Evolutionary conservation across 257 asterid genomes (phyloP).

Genomic region (Salvia rosmarinus): DNA sequence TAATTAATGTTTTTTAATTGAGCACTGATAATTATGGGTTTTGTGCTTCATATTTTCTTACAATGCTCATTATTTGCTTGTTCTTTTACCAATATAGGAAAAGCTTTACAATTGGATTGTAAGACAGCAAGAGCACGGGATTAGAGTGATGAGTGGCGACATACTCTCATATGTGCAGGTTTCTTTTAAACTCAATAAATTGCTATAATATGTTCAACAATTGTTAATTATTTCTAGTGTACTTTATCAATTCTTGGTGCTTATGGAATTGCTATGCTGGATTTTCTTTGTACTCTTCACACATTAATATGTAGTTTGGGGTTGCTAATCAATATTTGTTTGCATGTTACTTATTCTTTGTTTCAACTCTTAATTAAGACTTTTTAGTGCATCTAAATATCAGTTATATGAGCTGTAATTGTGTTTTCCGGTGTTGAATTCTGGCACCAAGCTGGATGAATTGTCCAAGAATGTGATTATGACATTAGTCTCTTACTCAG

Average conservation of each 20-base stretch:
- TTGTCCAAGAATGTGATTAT: conserved; percentile 16
- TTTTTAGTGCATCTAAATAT: neutral
- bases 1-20: conserved; percentile 11
- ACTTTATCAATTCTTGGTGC: neutral
- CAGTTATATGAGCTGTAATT: conserved; percentile 16
- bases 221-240: neutral
- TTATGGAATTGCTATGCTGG: neutral
- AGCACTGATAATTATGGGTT: neutral
- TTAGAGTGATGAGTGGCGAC: conserved; percentile 57
- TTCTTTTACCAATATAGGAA: conserved; percentile 44
- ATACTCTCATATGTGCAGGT: conserved; percentile 65
- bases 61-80: conserved; percentile 11
- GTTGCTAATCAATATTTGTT: neutral
- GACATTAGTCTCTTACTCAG: conserved; percentile 6
- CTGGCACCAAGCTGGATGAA: conserved; percentile 22
- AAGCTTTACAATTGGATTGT: conserved; percentile 57
- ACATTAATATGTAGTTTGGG: neutral
- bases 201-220: neutral
- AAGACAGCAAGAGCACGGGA: conserved; percentile 64
- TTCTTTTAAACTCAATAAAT: conserved; percentile 17
- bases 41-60: neutral
- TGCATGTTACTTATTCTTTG: neutral
- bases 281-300: neutral
- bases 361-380: neutral
- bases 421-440: conserved; percentile 11